These are phyloP conservation scores for Penicillium sp. DNA, from an alignment of 2,329 filamentous ascomycete genomes.

Conservation along the genomic window DNA sequence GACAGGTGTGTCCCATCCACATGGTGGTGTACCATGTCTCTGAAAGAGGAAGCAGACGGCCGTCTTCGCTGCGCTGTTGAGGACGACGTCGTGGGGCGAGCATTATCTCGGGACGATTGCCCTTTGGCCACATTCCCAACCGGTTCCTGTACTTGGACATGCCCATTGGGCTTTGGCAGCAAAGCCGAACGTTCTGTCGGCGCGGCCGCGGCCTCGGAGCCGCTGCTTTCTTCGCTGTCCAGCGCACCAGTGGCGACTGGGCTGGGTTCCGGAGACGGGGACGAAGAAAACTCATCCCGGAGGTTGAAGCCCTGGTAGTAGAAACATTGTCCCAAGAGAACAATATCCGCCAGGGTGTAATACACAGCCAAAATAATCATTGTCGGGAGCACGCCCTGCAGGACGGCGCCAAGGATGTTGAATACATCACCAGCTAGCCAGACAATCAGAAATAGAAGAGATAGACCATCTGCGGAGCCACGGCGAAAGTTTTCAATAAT, in stretches of 20 bases:
- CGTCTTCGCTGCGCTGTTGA: constrained; percentile 22
- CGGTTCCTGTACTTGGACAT: constrained; percentile 16
- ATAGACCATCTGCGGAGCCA: constrained; percentile 81
- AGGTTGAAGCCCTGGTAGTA: constrained; percentile 82
- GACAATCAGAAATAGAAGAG: constrained; percentile 85
- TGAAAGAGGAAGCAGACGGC: constrained; percentile 41
- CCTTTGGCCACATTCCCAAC: not conserved
- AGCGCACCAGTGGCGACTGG: constrained; percentile 13
- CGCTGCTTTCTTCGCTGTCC: constrained; percentile 22
- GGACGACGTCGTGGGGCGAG: constrained; percentile 10
- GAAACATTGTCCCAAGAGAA: constrained; percentile 86
- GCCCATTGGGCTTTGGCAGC: constrained; percentile 25
- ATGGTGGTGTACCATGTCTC: constrained; percentile 51
- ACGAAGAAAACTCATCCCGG: constrained; percentile 32
- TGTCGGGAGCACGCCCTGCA: constrained; percentile 89
- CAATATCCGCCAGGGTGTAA: constrained; percentile 88
- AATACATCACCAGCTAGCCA: constrained; percentile 96
- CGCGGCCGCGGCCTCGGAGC: constrained; percentile 19
- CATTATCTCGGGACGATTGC: constrained; percentile 6
- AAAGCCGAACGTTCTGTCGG: constrained; percentile 36
- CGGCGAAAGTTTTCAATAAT: constrained; percentile 93
- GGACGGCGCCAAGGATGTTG: constrained; percentile 88
- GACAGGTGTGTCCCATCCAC: constrained; percentile 71
- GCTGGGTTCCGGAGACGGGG: constrained; percentile 17
- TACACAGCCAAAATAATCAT: constrained; percentile 96